phyloP scores from a whole-genome alignment of 2,329 filamentous ascomycete genomes.

The Arthrobotrys megalospora region DNA sequence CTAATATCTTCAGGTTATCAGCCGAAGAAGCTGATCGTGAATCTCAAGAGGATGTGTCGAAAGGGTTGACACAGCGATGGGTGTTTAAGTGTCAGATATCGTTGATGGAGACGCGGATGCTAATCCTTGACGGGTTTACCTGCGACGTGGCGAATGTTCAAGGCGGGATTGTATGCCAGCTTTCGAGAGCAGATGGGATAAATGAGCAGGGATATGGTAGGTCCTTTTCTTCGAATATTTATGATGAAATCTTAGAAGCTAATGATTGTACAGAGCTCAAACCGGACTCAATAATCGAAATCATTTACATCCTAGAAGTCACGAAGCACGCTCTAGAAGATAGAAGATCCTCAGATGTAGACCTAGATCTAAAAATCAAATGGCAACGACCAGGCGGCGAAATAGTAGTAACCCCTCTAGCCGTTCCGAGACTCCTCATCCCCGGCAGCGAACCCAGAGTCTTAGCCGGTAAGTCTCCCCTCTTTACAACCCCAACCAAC shows the following conservation, averaged over 20 bases:
- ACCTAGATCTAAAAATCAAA: slow-evolving; percentile 80
- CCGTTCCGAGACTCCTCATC: slow-evolving; percentile 84
- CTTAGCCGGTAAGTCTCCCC: slow-evolving; percentile 72
- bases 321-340: slow-evolving; percentile 87
- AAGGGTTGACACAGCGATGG: slow-evolving; percentile 86
- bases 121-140: slow-evolving; percentile 37
- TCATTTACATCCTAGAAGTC: slow-evolving; percentile 80
- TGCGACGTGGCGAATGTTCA: slow-evolving; percentile 52
- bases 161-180: slow-evolving; percentile 52
- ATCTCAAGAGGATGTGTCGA: slow-evolving; percentile 66
- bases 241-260: neutral
- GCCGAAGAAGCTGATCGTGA: slow-evolving; percentile 63
- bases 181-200: slow-evolving; percentile 39
- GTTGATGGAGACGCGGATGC: slow-evolving; percentile 41
- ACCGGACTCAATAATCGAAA: slow-evolving; percentile 69
- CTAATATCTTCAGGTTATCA: slow-evolving; percentile 79
- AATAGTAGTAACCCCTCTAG: slow-evolving; percentile 76
- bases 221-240: neutral
- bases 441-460: slow-evolving; percentile 90
- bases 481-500: slow-evolving; percentile 63
- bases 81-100: slow-evolving; percentile 77
- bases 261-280: slow-evolving; percentile 50
- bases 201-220: slow-evolving; percentile 44
- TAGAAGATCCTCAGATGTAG: slow-evolving; percentile 80
- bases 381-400: slow-evolving; percentile 76